Percentiles rank a stretch among this genome's conserved stretches.
Conservation (phyloP, 805 yeast genomes). For the Lipomyces starkeyi region DNA sequence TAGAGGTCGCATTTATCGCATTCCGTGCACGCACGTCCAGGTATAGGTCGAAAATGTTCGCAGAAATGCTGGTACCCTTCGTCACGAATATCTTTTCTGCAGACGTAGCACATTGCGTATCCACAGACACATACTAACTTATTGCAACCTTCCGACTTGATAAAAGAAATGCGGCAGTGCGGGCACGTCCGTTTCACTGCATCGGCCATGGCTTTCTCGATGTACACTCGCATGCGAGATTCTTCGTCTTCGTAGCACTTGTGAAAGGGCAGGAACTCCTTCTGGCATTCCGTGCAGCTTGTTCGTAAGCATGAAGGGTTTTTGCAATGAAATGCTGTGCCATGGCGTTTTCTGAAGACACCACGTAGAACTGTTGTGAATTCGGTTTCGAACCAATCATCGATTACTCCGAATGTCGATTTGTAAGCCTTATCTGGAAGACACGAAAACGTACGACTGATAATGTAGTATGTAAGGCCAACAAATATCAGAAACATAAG, state of each 20-base stretch:
- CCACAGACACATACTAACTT: slow-evolving; percentile 39
- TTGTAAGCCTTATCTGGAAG: slow-evolving; percentile 11
- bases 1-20: slow-evolving; percentile 38
- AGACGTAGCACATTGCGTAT: slow-evolving; percentile 37
- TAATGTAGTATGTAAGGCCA: not conserved
- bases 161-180: slow-evolving; percentile 33
- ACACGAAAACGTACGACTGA: not conserved
- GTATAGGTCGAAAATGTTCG: slow-evolving; percentile 34
- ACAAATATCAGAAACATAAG: slow-evolving; percentile 8
- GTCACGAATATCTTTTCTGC: slow-evolving; percentile 32
- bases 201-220: slow-evolving; percentile 38
- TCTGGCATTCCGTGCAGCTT: slow-evolving; percentile 34
- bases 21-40: slow-evolving; percentile 36
- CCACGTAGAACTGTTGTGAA: slow-evolving; percentile 19
- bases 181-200: slow-evolving; percentile 39
- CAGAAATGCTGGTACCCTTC: slow-evolving; percentile 36
- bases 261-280: slow-evolving; percentile 37
- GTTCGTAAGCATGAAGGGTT: slow-evolving; percentile 32
- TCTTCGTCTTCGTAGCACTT: slow-evolving; percentile 35
- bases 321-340: slow-evolving; percentile 29
- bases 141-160: slow-evolving; percentile 38
- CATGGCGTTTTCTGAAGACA: slow-evolving; percentile 31
- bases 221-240: slow-evolving; percentile 32
- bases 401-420: slow-evolving; percentile 15
- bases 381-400: slow-evolving; percentile 16